Evolutionary conservation across 352 stramenopile species (phyloP).

Genomic region (Phytophthora foliorum): DNA sequence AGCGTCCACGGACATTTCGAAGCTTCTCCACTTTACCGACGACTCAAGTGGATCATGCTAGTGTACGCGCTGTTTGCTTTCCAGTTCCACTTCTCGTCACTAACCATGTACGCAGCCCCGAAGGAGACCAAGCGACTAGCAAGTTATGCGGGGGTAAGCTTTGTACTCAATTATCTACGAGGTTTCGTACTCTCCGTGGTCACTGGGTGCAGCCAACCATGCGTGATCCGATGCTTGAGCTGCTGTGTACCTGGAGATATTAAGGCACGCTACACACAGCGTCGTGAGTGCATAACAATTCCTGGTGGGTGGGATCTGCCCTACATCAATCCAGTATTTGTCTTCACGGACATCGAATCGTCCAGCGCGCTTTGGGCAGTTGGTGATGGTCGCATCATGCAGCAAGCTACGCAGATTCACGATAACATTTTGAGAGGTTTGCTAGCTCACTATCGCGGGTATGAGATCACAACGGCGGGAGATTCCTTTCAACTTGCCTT

Average conservation of each 20-base stretch:
- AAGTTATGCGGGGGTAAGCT: slow-evolving; percentile 40
- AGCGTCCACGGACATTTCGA: slow-evolving; percentile 55
- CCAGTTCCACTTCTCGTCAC: slow-evolving; percentile 58
- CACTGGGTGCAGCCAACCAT: slow-evolving; percentile 55
- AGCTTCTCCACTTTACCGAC: slow-evolving; percentile 53
- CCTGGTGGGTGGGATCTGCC: slow-evolving; percentile 13
- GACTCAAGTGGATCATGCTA: slow-evolving; percentile 62
- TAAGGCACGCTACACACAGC: slow-evolving; percentile 36
- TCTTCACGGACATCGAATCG: slow-evolving; percentile 71
- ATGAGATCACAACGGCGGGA: slow-evolving; percentile 75
- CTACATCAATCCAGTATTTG: slow-evolving; percentile 52
- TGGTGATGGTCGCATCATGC: slow-evolving; percentile 46
- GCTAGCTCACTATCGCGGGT: slow-evolving; percentile 52
- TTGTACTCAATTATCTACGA: slow-evolving; percentile 54
- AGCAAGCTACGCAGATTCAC: slow-evolving; percentile 45
- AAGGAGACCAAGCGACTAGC: slow-evolving; percentile 16
- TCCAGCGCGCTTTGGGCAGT: slow-evolving; percentile 58
- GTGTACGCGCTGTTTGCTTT: slow-evolving; percentile 59
- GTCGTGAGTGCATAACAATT: slow-evolving; percentile 19
- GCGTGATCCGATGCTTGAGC: slow-evolving; percentile 40
- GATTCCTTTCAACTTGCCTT: slow-evolving; percentile 77
- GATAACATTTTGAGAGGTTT: slow-evolving; percentile 47
- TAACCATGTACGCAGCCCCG: slow-evolving; percentile 48
- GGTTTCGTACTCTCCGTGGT: slow-evolving; percentile 51
- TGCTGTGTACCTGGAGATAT: slow-evolving; percentile 51